A percentile compares a stretch with the other conserved stretches of the same genome.
Conservation (phyloP, 768 basidiomycete species). For the Boletus sp. region DNA sequence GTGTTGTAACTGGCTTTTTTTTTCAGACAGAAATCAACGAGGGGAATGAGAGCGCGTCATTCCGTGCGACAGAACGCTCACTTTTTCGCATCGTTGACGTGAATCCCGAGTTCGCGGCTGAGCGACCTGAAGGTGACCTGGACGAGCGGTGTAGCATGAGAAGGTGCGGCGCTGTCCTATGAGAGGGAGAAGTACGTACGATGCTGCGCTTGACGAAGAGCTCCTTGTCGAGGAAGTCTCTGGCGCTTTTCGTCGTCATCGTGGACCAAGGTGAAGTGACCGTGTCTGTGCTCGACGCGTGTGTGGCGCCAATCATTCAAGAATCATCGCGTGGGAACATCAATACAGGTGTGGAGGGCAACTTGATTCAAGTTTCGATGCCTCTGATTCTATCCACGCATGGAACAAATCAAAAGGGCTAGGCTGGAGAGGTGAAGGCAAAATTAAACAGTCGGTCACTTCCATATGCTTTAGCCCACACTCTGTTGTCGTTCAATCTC, state of each 20-base stretch:
- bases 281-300: conserved; percentile 2
- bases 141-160: background rate
- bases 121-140: conserved; percentile 80
- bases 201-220: conserved; percentile 42
- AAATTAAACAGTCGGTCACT: background rate
- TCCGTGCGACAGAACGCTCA: conserved; percentile 22
- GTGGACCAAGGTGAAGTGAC: conserved; percentile 1
- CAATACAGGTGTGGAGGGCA: too few species aligned
- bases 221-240: conserved; percentile 46
- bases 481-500: background rate
- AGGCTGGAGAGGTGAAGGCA: too few species aligned
- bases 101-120: conserved; percentile 65
- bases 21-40: background rate
- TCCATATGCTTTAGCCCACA: background rate
- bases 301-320: conserved; percentile 5
- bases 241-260: conserved; percentile 30
- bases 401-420: background rate
- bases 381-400: background rate
- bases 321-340: background rate
- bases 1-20: conserved; percentile 60
- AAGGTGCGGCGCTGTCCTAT: background rate
- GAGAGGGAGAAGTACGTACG: conserved; percentile 27
- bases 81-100: conserved; percentile 81
- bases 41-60: background rate
- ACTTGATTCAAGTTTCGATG: too few species aligned